Evolutionary conservation across 2,329 filamentous ascomycete genomes (phyloP), one percentile per base, ranked within the genome.

Genomic region (Pseudogymnoascus sp.): DNA sequence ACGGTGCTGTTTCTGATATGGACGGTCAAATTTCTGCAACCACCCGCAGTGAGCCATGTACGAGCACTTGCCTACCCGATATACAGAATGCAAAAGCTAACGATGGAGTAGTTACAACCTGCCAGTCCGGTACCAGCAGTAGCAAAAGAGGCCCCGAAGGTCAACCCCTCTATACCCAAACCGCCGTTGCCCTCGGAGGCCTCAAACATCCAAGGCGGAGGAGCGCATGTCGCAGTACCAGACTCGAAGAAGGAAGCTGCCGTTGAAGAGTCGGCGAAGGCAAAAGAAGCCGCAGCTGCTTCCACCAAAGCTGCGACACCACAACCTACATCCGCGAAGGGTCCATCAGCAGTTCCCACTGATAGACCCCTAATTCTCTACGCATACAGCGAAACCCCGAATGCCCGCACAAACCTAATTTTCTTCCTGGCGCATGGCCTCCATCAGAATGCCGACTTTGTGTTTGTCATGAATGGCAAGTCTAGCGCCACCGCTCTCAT

Each of bases 381-480:
- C 61, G 70, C 69, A 25, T 69, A 71, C 61, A 71, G 66, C 33
- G 67, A 71, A 40, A 67, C 69, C 3, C 59, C 65, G 16, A 58
- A 61, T 18, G 67, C 71, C 11, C 66, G 67, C 14, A 41, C 59
- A 14, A 72, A 71, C 59, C 60, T 72, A 49, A 38, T 69, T 21
- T 72, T 70, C 65, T 72, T 71, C 49, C 62, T 71, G 33, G 62
- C 63, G 2, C 70, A 72, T 62, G 70, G 64, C 21, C 62, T 71
- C n/a, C 70, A 72, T 33, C 67, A 40, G 14, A 64, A 64, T 4
- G 70, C 70, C 2, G 70, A 72, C 60, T 71, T 70, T 49, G 23
- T 72, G 31, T 71, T 72, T 61, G 69, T 71, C 55, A 31, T 71
- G 9, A 71, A 72, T 38, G 71, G 69, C 18, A 55, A 67, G 2